Evolutionary conservation across 1,284 basidiomycete genomes (phyloP).

Genomic region (Rhodotorula sp.): DNA sequence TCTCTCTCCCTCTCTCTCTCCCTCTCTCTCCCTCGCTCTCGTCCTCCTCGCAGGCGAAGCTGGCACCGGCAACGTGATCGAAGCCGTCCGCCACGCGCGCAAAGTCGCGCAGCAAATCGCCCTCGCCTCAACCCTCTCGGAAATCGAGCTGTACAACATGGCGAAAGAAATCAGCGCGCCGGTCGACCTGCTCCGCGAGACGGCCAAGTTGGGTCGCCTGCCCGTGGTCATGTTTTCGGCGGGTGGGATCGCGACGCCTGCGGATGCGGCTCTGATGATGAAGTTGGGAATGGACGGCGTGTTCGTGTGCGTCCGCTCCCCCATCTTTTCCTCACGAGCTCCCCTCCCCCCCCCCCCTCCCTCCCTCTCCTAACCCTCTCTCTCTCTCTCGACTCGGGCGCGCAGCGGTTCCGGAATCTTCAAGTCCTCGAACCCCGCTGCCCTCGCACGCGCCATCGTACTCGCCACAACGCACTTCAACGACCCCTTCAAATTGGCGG

Average conservation of each 20-base stretch:
- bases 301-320: constrained; percentile 58
- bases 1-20: no score
- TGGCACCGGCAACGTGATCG: constrained; percentile 96
- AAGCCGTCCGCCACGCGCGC: constrained; percentile 90
- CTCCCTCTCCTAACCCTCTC: constrained; percentile 46
- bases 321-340: no score
- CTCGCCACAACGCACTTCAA: constrained; percentile 97
- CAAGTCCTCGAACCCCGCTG: constrained; percentile 88
- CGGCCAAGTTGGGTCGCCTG: constrained; percentile 84
- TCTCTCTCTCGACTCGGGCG: no score
- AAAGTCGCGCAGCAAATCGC: constrained; percentile 81
- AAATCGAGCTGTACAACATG: constrained; percentile 92
- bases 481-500: constrained; percentile 79
- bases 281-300: constrained; percentile 95
- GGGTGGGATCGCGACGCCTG: constrained; percentile 93
- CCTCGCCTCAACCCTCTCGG: constrained; percentile 65
- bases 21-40: no score
- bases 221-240: constrained; percentile 72
- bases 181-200: constrained; percentile 97
- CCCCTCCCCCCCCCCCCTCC: constrained; percentile 11
- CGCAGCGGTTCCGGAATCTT: constrained; percentile 95
- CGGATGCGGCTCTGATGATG: constrained; percentile 99
- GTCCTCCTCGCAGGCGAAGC: constrained; percentile 53
- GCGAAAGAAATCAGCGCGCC: constrained; percentile 93
- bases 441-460: constrained; percentile 93